Percentiles rank a stretch among this genome's conserved stretches.
These are phyloP conservation scores for Apiospora arundinis DNA, from an alignment of 2,329 filamentous ascomycete genomes.

Conservation along the genomic window DNA sequence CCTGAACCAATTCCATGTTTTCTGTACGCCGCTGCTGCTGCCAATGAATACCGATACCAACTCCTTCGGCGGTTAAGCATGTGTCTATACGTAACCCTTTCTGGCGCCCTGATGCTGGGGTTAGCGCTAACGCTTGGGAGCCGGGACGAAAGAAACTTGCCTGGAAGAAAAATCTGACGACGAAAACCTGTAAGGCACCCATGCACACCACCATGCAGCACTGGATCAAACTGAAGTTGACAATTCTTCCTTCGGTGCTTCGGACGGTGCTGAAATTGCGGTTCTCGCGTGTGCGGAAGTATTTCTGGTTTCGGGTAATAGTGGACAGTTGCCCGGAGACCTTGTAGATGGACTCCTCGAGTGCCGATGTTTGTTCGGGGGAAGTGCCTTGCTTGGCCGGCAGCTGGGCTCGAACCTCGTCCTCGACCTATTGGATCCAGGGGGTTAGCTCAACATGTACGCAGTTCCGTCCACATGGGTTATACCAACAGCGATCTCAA, in stretches of 20 bases:
- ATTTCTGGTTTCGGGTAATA: conserved; percentile 96
- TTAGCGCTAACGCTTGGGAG: neutral
- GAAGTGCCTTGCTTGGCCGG: conserved; percentile 88
- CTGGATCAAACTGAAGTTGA: conserved; percentile 97
- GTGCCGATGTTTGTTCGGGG: conserved; percentile 84
- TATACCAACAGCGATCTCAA: conserved; percentile 84
- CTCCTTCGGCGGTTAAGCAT: conserved; percentile 30
- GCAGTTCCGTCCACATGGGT: conserved; percentile 23
- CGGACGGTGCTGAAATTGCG: conserved; percentile 97
- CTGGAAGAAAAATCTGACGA: conserved; percentile 99
- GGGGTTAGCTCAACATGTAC: conserved; percentile 35
- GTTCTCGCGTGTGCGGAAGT: conserved; percentile 99
- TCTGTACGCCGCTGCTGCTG: conserved; percentile 35
- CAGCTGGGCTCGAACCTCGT: conserved; percentile 81
- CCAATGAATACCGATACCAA: conserved; percentile 23
- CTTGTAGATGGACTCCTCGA: conserved; percentile 96
- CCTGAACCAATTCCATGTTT: conserved; percentile 27
- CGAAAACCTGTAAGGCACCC: conserved; percentile 95
- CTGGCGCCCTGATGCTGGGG: conserved; percentile 59
- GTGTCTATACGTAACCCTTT: conserved; percentile 69
- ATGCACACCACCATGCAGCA: conserved; percentile 90
- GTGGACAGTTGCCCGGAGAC: conserved; percentile 91
- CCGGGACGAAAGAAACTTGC: conserved; percentile 47
- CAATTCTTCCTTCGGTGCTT: conserved; percentile 93
- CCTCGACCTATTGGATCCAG: conserved; percentile 73